A percentile compares a stretch with the other conserved stretches of the same genome.
Conservation (phyloP, 2,329 filamentous ascomycete genomes). For the Thelonectria olida region DNA sequence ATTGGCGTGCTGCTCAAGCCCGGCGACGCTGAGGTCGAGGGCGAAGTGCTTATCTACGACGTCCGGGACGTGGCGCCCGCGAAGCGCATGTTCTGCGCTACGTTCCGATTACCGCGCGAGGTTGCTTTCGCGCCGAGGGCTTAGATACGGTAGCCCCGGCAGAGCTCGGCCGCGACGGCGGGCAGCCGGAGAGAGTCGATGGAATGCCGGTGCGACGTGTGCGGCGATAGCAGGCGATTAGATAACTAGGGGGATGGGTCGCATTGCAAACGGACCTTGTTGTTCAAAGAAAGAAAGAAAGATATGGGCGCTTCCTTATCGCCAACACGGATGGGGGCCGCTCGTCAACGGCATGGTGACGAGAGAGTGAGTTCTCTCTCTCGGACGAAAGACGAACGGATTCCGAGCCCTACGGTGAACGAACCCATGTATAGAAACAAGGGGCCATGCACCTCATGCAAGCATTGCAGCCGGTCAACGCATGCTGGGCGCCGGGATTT, state of each 20-base stretch:
- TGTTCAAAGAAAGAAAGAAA: not conserved
- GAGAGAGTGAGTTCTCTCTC: not conserved
- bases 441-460: conserved; percentile 21
- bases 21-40: conserved; percentile 57
- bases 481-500: conserved; percentile 21
- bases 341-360: too few species aligned
- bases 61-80: conserved; percentile 91
- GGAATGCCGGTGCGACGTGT: conserved; percentile 1
- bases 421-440: conserved; percentile 1
- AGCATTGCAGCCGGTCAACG: conserved; percentile 38
- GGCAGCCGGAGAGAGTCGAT: conserved; percentile 22
- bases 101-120: conserved; percentile 82
- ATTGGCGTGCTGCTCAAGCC: conserved; percentile 52
- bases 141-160: conserved; percentile 31
- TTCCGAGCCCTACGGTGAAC: not conserved
- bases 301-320: not conserved
- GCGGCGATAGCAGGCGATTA: not conserved
- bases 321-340: too few species aligned
- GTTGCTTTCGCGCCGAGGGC: conserved; percentile 75
- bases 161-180: conserved; percentile 27
- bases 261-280: conserved; percentile 10
- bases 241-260: not conserved
- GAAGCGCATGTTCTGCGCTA: conserved; percentile 97
- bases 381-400: not conserved
- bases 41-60: conserved; percentile 67